Conservation (phyloP, 108 stramenopile species). For the Hondaea fermentalgiana region DNA sequence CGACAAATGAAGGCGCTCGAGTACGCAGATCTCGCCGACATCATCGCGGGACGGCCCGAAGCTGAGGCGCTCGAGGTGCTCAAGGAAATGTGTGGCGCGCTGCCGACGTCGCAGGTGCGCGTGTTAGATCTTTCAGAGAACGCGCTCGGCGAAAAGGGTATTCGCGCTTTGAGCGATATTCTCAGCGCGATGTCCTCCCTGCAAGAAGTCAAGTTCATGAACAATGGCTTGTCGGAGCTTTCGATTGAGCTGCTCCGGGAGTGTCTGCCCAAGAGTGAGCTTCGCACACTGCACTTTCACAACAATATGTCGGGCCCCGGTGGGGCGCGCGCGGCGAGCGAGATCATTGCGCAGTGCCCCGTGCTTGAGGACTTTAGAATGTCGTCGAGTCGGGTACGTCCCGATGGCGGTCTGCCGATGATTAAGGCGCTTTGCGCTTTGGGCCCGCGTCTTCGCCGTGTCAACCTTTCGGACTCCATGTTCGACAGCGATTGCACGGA, state of each 20-base stretch:
- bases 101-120: not conserved
- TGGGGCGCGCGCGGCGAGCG: not conserved
- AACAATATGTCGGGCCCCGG: conserved; percentile 13
- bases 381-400: not conserved
- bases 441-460: not conserved
- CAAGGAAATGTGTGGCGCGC: not conserved
- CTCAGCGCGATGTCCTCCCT: not conserved
- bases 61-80: conserved; percentile 19
- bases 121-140: not conserved
- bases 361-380: conserved; percentile 17
- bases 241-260: conserved; percentile 7
- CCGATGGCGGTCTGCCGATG: not conserved
- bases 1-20: not conserved
- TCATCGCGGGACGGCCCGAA: conserved; percentile 6
- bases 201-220: not conserved
- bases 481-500: conserved; percentile 8
- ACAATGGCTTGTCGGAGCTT: not conserved
- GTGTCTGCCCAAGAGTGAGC: not conserved
- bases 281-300: not conserved
- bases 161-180: not conserved
- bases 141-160: conserved; percentile 7
- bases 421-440: not conserved
- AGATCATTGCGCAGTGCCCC: not conserved
- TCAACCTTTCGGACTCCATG: not conserved
- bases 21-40: not conserved